phyloP scores from a whole-genome alignment of 2,329 filamentous ascomycete species.

The Fusarium veterinarium region DNA sequence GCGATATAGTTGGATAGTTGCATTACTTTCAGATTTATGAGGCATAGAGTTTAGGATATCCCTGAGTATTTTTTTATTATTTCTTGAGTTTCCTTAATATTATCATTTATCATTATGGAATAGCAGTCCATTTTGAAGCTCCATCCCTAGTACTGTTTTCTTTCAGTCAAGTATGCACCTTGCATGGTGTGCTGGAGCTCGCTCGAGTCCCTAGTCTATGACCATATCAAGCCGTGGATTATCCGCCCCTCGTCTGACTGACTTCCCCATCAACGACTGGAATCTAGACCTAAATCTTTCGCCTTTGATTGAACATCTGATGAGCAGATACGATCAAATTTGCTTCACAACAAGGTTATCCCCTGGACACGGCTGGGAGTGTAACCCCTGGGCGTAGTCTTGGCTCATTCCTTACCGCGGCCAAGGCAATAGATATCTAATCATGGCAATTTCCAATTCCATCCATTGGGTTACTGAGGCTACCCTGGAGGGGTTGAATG shows the following conservation, averaged over 20 bases:
- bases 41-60: no score
- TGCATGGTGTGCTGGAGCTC: slow-evolving; percentile 8
- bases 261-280: slow-evolving; percentile 28
- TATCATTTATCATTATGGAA: no score
- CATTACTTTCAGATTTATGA: not conserved
- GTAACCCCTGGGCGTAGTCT: not conserved
- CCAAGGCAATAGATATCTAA: not conserved
- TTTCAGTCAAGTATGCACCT: not conserved
- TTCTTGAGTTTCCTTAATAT: not conserved
- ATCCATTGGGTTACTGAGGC: not conserved
- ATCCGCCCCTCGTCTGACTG: slow-evolving; percentile 24
- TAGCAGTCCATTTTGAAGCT: not conserved
- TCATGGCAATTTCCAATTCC: not conserved
- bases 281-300: slow-evolving; percentile 29
- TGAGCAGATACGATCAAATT: slow-evolving; percentile 6
- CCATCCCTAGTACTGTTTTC: not conserved
- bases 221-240: not conserved
- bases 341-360: not conserved
- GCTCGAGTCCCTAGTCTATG: slow-evolving; percentile 11
- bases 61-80: not conserved
- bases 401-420: slow-evolving; percentile 10
- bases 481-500: not conserved
- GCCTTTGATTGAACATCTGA: slow-evolving; percentile 11
- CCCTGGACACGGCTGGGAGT: not conserved
- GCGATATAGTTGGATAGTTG: not conserved